A percentile compares a stretch with the other conserved stretches of the same genome.
These are phyloP conservation scores for Ophiosphaerella herpotricha DNA, from an alignment of 2,329 filamentous ascomycete genomes.

Conservation along the genomic window DNA sequence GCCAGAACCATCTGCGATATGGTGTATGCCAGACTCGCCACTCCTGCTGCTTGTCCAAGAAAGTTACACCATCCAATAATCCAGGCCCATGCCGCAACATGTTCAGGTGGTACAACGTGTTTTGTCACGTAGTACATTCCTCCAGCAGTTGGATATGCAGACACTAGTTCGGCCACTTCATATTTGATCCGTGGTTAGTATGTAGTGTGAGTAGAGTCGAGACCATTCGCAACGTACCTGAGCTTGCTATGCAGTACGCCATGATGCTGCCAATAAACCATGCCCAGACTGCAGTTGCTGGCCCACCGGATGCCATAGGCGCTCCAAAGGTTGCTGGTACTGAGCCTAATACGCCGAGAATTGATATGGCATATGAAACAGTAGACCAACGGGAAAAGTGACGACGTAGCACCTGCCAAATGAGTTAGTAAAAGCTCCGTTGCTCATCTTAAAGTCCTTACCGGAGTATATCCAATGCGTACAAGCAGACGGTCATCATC, in stretches of 20 bases:
- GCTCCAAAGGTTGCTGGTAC: conserved; percentile 66
- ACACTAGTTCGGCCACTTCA: conserved; percentile 66
- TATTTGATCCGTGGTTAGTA: conserved; percentile 1
- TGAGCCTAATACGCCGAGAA: conserved; percentile 67
- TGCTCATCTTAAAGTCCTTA: conserved; percentile 37
- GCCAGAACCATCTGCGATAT: conserved; percentile 68
- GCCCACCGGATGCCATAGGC: conserved; percentile 63
- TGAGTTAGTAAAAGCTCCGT: conserved; percentile 19
- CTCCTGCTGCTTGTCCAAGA: conserved; percentile 66
- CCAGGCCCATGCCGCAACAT: conserved; percentile 68
- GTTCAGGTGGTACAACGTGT: conserved; percentile 64
- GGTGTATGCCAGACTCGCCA: conserved; percentile 66
- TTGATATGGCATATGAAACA: conserved; percentile 68
- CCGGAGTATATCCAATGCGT: conserved; percentile 67
- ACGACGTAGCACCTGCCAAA: conserved; percentile 60
- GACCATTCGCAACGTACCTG: conserved; percentile 45
- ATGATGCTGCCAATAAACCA: conserved; percentile 68
- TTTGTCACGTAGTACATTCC: conserved; percentile 73
- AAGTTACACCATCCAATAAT: conserved; percentile 71
- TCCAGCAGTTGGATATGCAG: conserved; percentile 68
- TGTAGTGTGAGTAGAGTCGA: neutral
- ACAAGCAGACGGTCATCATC: conserved; percentile 65
- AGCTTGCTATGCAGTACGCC: conserved; percentile 67
- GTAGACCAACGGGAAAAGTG: conserved; percentile 71
- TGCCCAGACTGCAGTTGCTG: conserved; percentile 68